A percentile compares a stretch with the other conserved stretches of the same genome.
Conservation (phyloP, 75 land plant species). For the Pinus taeda region DNA sequence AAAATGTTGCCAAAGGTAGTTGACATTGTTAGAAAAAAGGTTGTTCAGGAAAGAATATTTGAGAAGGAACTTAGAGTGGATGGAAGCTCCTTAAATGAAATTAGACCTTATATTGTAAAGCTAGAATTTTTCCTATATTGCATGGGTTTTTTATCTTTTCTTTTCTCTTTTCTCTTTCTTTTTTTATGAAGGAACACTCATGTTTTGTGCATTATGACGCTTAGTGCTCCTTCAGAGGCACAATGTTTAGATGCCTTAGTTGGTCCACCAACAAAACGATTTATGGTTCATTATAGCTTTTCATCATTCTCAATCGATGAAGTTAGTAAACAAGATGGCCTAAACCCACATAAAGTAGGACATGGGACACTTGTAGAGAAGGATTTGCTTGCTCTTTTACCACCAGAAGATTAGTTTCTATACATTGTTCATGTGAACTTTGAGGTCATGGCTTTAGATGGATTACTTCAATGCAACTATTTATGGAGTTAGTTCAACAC, state of each 20-base stretch:
- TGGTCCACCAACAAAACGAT: constrained; percentile 79
- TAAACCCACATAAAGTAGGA: constrained; percentile 93
- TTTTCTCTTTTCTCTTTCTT: too few species aligned
- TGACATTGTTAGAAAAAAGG: constrained; percentile 82
- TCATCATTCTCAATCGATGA: constrained; percentile 94
- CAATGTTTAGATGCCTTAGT: constrained; percentile 83
- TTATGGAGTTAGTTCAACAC: constrained; percentile 95
- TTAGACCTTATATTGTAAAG: constrained; percentile 84
- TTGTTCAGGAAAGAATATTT: constrained; percentile 88
- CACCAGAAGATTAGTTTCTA: constrained; percentile 82
- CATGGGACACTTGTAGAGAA: constrained; percentile 98
- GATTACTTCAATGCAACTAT: constrained; percentile 97
- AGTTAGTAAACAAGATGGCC: constrained; percentile 70
- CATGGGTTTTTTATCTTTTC: constrained; percentile 90
- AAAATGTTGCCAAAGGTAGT: constrained; percentile 64
- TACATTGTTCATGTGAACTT: constrained; percentile 85
- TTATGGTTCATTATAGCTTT: constrained; percentile 96
- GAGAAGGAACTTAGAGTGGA: constrained; percentile 70
- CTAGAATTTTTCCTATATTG: constrained; percentile 54
- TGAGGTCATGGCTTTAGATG: constrained; percentile 94
- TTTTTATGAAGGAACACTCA: constrained; percentile 85
- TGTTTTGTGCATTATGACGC: constrained; percentile 91
- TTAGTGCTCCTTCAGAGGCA: constrained; percentile 89
- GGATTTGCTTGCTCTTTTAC: constrained; percentile 85
- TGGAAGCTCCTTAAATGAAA: constrained; percentile 83